These are phyloP conservation scores for Lichtheimia ornata DNA, from an alignment of 371 early-diverging fungal genomes.

Conservation along the genomic window DNA sequence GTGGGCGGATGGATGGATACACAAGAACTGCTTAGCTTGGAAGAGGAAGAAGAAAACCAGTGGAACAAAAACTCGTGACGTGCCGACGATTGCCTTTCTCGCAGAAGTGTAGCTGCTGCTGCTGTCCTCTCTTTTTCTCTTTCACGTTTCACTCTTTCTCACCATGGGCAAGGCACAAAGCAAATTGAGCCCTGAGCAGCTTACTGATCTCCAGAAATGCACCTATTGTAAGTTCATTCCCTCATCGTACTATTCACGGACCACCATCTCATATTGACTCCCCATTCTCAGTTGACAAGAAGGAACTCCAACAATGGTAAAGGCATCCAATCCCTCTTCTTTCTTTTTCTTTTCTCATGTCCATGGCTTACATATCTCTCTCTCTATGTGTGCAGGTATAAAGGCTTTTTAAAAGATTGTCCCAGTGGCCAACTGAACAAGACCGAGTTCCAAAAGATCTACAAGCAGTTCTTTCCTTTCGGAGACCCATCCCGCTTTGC, in stretches of 20 bases:
- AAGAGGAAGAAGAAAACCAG: no score
- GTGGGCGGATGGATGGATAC: no score
- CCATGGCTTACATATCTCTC: neutral
- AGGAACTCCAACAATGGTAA: slow-evolving; percentile 94
- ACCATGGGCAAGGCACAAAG: slow-evolving; percentile 85
- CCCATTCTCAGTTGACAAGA: slow-evolving; percentile 75
- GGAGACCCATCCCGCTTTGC: slow-evolving; percentile 92
- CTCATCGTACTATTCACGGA: slow-evolving; percentile 1
- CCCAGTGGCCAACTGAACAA: slow-evolving; percentile 85
- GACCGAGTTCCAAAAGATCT: slow-evolving; percentile 89
- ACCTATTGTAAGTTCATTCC: slow-evolving; percentile 75
- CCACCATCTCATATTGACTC: neutral
- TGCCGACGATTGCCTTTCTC: no score
- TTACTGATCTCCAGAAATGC: slow-evolving; percentile 76
- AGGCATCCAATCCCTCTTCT: neutral
- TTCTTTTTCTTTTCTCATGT: neutral
- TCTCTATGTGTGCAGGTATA: slow-evolving; percentile 65
- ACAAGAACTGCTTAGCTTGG: no score
- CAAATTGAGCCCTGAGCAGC: slow-evolving; percentile 81
- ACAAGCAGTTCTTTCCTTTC: slow-evolving; percentile 96
- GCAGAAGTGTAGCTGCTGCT: no score
- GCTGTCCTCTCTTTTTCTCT: neutral
- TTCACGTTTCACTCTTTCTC: neutral
- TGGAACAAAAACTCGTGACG: no score
- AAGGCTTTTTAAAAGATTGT: slow-evolving; percentile 92